Base-by-base conservation (phyloP, 805 yeast species). In the Candida khao-thaluensis region DNA sequence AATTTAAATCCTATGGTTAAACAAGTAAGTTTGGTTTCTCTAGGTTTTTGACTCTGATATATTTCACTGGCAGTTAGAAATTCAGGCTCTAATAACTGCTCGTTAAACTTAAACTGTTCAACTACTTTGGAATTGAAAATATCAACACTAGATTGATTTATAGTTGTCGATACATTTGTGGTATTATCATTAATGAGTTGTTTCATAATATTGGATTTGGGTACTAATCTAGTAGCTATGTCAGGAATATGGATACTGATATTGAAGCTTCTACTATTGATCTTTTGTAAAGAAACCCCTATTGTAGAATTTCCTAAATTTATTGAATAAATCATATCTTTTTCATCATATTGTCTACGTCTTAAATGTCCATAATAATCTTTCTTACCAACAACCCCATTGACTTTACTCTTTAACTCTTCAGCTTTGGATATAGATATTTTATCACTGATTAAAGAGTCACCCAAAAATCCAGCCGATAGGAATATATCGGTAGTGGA, bases 201-300 rank as follows among this genome's bases (percentile, higher is more conserved):
- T 16, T 41, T 40, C 37, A 59, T 55, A 2, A 54, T 24, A 4
- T 42, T 37, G 17, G 58, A 49, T 16, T 45, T 48, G 1, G 75
- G 75, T 2, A 57, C 15, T 4, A 70, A 24, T 34, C 50, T 59
- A 1, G 71, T 51, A 7, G 62, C 62, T 4, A 68, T 37, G 47
- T 72, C 77, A 3, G 74, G 72, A 7, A 72, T 46, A 47, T 72
- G 77, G 6, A 72, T 40, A 38, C 66, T 62, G 8, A 72, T 35
- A 4, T 44, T 32, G 40, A 62, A 60, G 37, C 62, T 63, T 27
- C 73, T 47, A 8, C 67, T 45, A 44, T 63, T 67, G 32, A 61
- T 43, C 35, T 60, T 59, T 31, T 59, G 66, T 22, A 70, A 38
- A 1, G 77, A 72, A 1, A 71, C 44, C 1, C 62, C 74, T 40